phyloP scores from a whole-genome alignment of 495 filamentous ascomycete species.

The Penicillium flavigenum region DNA sequence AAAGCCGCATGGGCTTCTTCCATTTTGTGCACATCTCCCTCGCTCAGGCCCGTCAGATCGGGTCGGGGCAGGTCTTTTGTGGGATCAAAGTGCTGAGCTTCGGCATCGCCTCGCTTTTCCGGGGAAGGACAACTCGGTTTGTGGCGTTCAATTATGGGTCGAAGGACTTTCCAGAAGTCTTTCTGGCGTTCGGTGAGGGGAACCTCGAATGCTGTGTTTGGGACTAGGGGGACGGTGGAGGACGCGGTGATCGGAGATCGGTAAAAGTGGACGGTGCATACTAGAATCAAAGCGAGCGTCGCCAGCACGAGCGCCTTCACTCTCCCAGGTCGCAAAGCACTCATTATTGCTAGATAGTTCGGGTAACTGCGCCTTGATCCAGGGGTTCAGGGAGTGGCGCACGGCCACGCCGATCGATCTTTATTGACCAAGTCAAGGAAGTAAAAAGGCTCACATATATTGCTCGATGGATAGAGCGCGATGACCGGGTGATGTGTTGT shows the following conservation, averaged over 20 bases:
- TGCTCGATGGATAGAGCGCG: not conserved
- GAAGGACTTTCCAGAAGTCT: slow-evolving; percentile 37
- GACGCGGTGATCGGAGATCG: slow-evolving; percentile 29
- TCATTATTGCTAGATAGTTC: slow-evolving; percentile 22
- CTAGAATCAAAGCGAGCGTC: slow-evolving; percentile 28
- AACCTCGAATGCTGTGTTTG: slow-evolving; percentile 35
- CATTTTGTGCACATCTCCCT: slow-evolving; percentile 37
- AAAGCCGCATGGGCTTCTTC: slow-evolving; percentile 46
- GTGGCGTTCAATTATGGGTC: slow-evolving; percentile 33
- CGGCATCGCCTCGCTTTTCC: slow-evolving; percentile 20
- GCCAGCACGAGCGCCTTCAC: slow-evolving; percentile 32
- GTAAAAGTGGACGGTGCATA: slow-evolving; percentile 36
- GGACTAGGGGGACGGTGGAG: slow-evolving; percentile 32
- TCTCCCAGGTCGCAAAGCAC: slow-evolving; percentile 33
- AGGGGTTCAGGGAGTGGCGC: slow-evolving; percentile 21
- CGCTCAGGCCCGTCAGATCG: slow-evolving; percentile 35
- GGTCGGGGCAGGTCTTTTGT: slow-evolving; percentile 32
- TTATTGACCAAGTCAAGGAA: slow-evolving; percentile 3
- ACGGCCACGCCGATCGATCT: slow-evolving; percentile 25
- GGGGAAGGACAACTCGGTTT: slow-evolving; percentile 31
- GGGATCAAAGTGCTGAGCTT: slow-evolving; percentile 36
- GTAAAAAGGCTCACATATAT: not conserved
- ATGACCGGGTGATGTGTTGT: not conserved
- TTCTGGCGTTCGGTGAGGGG: slow-evolving; percentile 35
- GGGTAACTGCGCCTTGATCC: slow-evolving; percentile 2